Conservation (phyloP, 2,329 filamentous ascomycete genomes). For the Trichophyton mentagrophytes region DNA sequence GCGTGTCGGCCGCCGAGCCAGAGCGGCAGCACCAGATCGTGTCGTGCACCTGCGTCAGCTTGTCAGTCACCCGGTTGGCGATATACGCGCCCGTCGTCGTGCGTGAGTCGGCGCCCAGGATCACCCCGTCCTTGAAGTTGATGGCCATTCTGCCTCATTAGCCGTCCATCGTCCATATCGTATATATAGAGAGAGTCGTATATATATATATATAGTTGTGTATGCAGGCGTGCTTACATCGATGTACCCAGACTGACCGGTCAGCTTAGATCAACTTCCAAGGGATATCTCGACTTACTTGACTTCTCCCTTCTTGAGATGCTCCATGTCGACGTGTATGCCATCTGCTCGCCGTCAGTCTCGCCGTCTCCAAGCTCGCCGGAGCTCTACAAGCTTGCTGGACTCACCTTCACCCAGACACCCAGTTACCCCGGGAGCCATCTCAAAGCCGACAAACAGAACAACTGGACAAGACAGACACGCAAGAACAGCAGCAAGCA, state of each 20-base stretch:
- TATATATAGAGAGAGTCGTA: too few species aligned
- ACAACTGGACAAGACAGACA: background rate
- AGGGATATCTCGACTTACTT: slow-evolving; percentile 53
- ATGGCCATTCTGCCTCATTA: slow-evolving; percentile 71
- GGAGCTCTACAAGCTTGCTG: background rate
- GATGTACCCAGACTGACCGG: slow-evolving; percentile 74
- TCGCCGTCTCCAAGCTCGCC: slow-evolving; percentile 13
- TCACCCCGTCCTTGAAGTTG: slow-evolving; percentile 97
- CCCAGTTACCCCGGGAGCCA: slow-evolving; percentile 12
- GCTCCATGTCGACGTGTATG: slow-evolving; percentile 97
- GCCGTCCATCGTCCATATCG: background rate
- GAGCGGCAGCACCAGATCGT: slow-evolving; percentile 99
- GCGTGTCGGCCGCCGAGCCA: slow-evolving; percentile 91
- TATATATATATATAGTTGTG: too few species aligned
- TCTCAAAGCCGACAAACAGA: background rate
- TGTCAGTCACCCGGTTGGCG: slow-evolving; percentile 97
- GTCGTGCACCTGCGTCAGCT: slow-evolving; percentile 95
- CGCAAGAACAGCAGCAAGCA: background rate
- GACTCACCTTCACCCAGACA: slow-evolving; percentile 14
- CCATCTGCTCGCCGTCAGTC: slow-evolving; percentile 55
- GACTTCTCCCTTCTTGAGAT: slow-evolving; percentile 96
- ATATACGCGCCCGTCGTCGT: slow-evolving; percentile 98
- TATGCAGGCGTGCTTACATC: slow-evolving; percentile 51
- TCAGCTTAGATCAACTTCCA: background rate
- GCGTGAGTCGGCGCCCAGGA: slow-evolving; percentile 89